Evolutionary conservation across 1,284 basidiomycete species (phyloP), one percentile per base, ranked within the genome.

Genomic region (Boletellus sp.): DNA sequence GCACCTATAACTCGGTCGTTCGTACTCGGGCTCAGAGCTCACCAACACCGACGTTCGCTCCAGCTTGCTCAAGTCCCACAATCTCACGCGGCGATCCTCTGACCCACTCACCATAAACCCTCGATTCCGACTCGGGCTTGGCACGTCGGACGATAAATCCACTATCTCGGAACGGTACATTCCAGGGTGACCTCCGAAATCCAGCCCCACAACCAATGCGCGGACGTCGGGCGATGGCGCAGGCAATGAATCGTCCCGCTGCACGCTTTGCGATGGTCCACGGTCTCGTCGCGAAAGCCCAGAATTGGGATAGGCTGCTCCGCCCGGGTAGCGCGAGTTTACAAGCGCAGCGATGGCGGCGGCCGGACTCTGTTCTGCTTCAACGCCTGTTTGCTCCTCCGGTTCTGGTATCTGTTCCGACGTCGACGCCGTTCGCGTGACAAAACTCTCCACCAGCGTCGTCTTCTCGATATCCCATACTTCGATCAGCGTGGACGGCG

Each of bases 31-130:
- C 54, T 91, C 89, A 2, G 79, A 67, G 2, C 89, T 86, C 62
- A 84, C 89, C 49, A 93, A 71, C 26, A 92, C 76, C 0, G 77
- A 72, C n/a, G 89, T 90, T 22, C 81, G 76, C 55, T 93, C 90
- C 22, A 84, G 68, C 57, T 76, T 80, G 12, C 74, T 78, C 44
- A 96, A 70, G 67, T 96, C 91, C 91, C 91, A 94, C 55, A 92
- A 76, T 10, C 89, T 79, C 42, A 96, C 74, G 60, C 81, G 84
- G 37, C 85, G 79, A 65, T 96, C 93, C 57, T 91, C 88, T 0
- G 91, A 93, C 1, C 85, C 91, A 38, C 80, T 89, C 36, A 94
- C 71, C 69, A 93, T 76, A 63, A 85, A 95, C 1, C 91, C 93
- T 21, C 79, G 72, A 38, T 67, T 68, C 37, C 68, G 73, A 21